Evolutionary conservation across 2,329 filamentous ascomycete species (phyloP), one percentile per base, ranked within the genome.

Genomic region (Rhinocladiella similis): DNA sequence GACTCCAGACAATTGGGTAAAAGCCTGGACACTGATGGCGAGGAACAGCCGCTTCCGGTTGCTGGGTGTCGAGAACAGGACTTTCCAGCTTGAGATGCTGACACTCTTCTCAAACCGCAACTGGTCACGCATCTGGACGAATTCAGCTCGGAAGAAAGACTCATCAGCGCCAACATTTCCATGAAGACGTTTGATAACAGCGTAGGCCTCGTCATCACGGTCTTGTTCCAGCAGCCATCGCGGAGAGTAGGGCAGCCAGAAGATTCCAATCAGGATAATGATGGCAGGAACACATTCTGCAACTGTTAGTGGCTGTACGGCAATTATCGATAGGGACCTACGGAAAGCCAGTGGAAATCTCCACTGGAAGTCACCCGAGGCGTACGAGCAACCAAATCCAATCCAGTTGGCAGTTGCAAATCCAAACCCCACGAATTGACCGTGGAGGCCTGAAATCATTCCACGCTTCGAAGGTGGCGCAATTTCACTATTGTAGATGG

Each of bases 171-270:
- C 76, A 25, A 25, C 22, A 41, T 84, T 83, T 20, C 80, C 84
- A 65, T 89, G 86, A 65, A 85, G 83, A 65, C 84, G 82, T 50
- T 81, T 78, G 5, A 89, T 75, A 5, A 86, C 80, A 1, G 74
- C 69, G 13, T 86, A 76, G 14, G 72, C 69, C 67, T 79, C 73
- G 5, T 56, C 56, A 16, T 50, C 27, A 3, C 45, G 35, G n/a
- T 41, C 56, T 7, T 56, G 52, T 18, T 50, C 22, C 13, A 62
- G 50, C 16, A 62, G 50, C 59, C 59, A 62, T 45, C 59, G 54
- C 7, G 59, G 59, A 5, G 43, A 50, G 46, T 62, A 47, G 7
- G 59, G 59, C 13, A 55, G 42, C 22, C 22, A 20, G 22, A 45
- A 4, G 42, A 20, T 45, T 18, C 42, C 18, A 18, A 18, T 9